Conservation (phyloP, 768 basidiomycete genomes). For the Rhodotorula taiwanensis region DNA sequence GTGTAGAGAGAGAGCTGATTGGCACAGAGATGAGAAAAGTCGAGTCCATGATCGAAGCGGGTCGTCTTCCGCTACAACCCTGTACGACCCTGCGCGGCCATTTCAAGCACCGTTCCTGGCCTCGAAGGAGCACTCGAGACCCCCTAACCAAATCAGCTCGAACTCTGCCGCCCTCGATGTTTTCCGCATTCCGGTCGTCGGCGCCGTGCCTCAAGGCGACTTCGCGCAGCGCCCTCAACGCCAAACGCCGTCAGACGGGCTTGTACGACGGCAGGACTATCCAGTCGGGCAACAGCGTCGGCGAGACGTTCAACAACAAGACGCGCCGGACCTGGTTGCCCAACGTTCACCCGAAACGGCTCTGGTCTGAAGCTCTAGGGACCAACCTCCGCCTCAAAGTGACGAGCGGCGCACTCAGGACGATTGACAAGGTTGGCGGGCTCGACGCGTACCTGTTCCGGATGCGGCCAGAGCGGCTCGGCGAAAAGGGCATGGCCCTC, state of each 20-base stretch:
- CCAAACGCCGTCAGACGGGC: constrained; percentile 72
- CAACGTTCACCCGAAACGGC: constrained; percentile 70
- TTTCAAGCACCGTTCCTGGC: no score
- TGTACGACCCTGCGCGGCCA: no score
- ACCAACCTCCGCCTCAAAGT: constrained; percentile 60
- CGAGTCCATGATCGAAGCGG: no score
- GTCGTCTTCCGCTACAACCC: no score
- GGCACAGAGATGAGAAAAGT: no score
- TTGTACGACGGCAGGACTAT: constrained; percentile 73
- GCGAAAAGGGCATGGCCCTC: constrained; percentile 31
- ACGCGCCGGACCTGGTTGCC: constrained; percentile 82
- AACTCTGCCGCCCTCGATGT: no score
- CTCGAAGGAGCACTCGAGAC: no score
- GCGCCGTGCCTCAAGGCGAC: constrained; percentile 23
- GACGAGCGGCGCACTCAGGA: constrained; percentile 67
- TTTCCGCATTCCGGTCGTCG: constrained; percentile 11
- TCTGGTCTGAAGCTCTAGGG: constrained; percentile 62
- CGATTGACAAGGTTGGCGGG: constrained; percentile 79
- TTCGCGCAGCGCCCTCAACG: constrained; percentile 55
- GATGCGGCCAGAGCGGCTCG: constrained; percentile 31
- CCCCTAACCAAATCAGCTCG: no score
- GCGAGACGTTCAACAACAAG: constrained; percentile 72
- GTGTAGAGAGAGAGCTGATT: no score
- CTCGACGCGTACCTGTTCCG: constrained; percentile 61
- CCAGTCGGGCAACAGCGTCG: constrained; percentile 68